These are phyloP conservation scores for Rubroboletus pulcherrimus DNA, from an alignment of 768 basidiomycete genomes.

Conservation along the genomic window DNA sequence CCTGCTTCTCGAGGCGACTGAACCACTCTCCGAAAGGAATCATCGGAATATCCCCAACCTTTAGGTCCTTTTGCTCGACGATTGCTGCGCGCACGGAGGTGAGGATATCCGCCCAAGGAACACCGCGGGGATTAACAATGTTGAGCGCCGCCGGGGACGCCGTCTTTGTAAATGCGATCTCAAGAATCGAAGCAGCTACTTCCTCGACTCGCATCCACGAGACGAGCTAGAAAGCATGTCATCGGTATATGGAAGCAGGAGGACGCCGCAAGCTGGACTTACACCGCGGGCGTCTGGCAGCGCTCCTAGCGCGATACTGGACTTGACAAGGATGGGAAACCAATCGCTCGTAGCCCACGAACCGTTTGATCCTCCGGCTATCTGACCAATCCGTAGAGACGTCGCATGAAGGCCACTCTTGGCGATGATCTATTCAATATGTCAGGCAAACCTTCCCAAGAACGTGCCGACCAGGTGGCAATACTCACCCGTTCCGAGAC, in stretches of 20 bases:
- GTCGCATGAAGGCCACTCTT: conserved; percentile 25
- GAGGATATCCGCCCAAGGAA: conserved; percentile 30
- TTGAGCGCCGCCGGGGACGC: conserved; percentile 29
- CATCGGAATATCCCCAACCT: conserved; percentile 14
- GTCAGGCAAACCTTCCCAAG: neutral
- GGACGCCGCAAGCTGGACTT: neutral
- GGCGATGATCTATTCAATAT: conserved; percentile 18
- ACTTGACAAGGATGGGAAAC: conserved; percentile 35
- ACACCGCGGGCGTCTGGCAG: conserved; percentile 31
- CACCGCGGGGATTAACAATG: conserved; percentile 35
- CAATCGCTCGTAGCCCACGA: conserved; percentile 35
- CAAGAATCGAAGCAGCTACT: conserved; percentile 31
- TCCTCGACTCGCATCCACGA: conserved; percentile 39
- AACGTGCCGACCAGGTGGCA: neutral
- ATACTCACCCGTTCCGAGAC: conserved; percentile 32
- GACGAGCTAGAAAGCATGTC: conserved; percentile 9
- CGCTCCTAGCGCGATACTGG: conserved; percentile 25
- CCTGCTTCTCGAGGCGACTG: conserved; percentile 21
- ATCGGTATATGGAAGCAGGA: conserved; percentile 5
- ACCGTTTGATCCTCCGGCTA: conserved; percentile 32
- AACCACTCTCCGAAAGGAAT: conserved; percentile 32
- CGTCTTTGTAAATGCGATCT: conserved; percentile 27
- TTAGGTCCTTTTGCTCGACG: conserved; percentile 7
- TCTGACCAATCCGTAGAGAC: conserved; percentile 33
- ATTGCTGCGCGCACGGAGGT: conserved; percentile 17